Evolutionary conservation across 345 rosid genomes (phyloP).

Genomic region (Toxicodendron radicans): DNA sequence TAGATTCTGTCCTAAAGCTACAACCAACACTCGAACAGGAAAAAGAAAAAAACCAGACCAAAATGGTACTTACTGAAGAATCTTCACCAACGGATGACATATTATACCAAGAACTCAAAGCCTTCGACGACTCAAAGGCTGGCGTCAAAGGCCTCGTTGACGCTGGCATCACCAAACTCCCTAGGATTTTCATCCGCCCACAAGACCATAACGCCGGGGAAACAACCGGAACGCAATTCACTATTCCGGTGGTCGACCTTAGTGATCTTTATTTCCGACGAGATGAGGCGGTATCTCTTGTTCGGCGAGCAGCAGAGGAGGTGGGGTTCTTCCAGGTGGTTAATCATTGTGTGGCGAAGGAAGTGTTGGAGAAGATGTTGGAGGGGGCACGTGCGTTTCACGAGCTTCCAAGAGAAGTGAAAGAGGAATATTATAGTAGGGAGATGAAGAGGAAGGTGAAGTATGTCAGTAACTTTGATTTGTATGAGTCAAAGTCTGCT

Average conservation of each 20-base stretch:
- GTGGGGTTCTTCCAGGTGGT: constrained; percentile 43
- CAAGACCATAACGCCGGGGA: constrained; percentile 11
- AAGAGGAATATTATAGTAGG: constrained; percentile 28
- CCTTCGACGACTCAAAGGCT: constrained; percentile 36
- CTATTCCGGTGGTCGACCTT: constrained; percentile 25
- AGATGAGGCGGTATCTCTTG: constrained; percentile 18
- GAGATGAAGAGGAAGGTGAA: constrained; percentile 24
- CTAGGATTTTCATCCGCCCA: constrained; percentile 28
- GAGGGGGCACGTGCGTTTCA: constrained; percentile 29
- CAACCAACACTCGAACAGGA: not conserved
- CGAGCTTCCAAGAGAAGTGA: constrained; percentile 34
- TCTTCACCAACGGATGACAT: constrained; percentile 16
- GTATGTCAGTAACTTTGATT: constrained; percentile 18
- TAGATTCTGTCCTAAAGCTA: not conserved
- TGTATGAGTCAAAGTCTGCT: constrained; percentile 19
- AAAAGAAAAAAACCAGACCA: not conserved
- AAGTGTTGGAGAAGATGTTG: constrained; percentile 28
- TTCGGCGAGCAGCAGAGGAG: constrained; percentile 30
- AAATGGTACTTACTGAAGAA: not conserved
- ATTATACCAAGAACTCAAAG: constrained; percentile 19
- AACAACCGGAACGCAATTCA: not conserved
- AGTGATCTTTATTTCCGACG: not conserved
- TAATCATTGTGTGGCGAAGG: constrained; percentile 25
- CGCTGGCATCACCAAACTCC: constrained; percentile 29
- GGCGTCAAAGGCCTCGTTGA: constrained; percentile 44